Percentiles rank a stretch among this genome's conserved stretches.
Evolutionary conservation across 352 stramenopile genomes (phyloP).

Genomic region (Pythium oligandrum): DNA sequence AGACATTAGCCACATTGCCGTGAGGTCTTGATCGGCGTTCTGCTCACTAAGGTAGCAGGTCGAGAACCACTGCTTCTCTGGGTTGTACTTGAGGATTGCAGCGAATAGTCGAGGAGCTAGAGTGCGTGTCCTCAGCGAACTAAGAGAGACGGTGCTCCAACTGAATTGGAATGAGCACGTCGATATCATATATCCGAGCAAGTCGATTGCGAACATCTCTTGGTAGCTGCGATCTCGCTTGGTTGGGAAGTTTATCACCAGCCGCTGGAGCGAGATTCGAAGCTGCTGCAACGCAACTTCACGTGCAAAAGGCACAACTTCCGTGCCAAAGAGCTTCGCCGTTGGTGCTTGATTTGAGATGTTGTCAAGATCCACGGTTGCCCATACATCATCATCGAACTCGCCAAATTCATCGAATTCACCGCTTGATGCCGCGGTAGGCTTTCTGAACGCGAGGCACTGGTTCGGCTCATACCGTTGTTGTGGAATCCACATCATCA

Average conservation of each 20-base stretch:
- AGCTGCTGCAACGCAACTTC: constrained; percentile 19
- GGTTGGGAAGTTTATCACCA: constrained; percentile 48
- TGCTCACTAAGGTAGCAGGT: constrained; percentile 56
- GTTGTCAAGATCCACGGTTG: constrained; percentile 38
- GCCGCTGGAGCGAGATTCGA: constrained; percentile 38
- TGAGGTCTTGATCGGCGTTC: constrained; percentile 50
- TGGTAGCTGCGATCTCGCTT: constrained; percentile 25
- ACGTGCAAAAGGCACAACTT: constrained; percentile 6
- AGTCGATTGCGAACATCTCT: constrained; percentile 64
- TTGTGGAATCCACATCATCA: constrained; percentile 20
- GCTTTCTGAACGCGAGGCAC: not conserved
- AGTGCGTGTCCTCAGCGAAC: constrained; percentile 38
- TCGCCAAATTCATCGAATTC: constrained; percentile 52
- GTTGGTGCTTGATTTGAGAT: not conserved
- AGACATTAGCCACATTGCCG: constrained; percentile 50
- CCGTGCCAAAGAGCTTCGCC: not conserved
- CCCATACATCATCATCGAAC: constrained; percentile 30
- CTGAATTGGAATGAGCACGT: constrained; percentile 55
- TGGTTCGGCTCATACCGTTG: not conserved
- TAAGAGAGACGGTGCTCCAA: constrained; percentile 41
- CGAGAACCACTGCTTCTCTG: constrained; percentile 59
- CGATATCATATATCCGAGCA: constrained; percentile 56
- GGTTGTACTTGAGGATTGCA: constrained; percentile 51
- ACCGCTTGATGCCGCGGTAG: not conserved
- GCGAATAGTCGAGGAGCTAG: constrained; percentile 54